Percentiles rank a stretch among this genome's conserved stretches.
phyloP scores from a whole-genome alignment of 2,329 filamentous ascomycete species.

The Microcyclospora pomicola region DNA sequence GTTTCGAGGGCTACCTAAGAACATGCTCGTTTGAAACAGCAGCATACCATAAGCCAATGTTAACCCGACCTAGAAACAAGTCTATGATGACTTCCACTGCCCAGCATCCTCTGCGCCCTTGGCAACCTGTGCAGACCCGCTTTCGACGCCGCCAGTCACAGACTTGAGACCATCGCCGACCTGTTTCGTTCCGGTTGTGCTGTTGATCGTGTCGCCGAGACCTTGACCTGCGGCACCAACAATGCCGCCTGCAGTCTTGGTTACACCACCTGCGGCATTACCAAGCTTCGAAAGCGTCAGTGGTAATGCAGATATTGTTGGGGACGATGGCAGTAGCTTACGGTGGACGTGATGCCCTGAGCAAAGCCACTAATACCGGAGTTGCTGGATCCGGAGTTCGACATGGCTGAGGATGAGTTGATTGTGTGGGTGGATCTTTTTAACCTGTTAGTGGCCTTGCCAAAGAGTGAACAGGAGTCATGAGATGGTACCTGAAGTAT shows the following conservation, averaged over 20 bases:
- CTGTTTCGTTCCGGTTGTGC: slow-evolving; percentile 31
- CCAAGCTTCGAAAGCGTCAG: slow-evolving; percentile 21
- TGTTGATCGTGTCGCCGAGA: slow-evolving; percentile 33
- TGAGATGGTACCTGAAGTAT: too few relatives aligned
- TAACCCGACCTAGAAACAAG: background rate
- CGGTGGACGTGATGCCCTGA: slow-evolving; percentile 22
- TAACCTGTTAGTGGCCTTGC: too few relatives aligned
- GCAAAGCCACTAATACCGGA: slow-evolving; percentile 16
- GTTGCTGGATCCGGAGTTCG: slow-evolving; percentile 5
- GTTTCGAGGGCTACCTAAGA: too few relatives aligned
- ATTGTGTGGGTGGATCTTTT: too few relatives aligned
- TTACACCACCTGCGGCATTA: slow-evolving; percentile 41
- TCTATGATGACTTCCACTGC: slow-evolving; percentile 27
- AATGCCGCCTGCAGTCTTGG: slow-evolving; percentile 39
- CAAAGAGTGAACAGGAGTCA: too few relatives aligned
- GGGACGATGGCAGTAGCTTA: slow-evolving; percentile 3
- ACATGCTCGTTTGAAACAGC: too few relatives aligned
- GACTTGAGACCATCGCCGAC: slow-evolving; percentile 30
- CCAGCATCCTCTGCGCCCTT: slow-evolving; percentile 35
- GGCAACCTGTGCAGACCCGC: slow-evolving; percentile 28
- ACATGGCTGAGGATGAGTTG: too few relatives aligned
- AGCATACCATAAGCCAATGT: too few relatives aligned
- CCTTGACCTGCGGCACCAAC: slow-evolving; percentile 34
- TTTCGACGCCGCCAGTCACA: slow-evolving; percentile 32
- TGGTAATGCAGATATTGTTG: background rate